Evolutionary conservation across 352 stramenopile species (phyloP).

Genomic region (Phytophthora kernoviae): DNA sequence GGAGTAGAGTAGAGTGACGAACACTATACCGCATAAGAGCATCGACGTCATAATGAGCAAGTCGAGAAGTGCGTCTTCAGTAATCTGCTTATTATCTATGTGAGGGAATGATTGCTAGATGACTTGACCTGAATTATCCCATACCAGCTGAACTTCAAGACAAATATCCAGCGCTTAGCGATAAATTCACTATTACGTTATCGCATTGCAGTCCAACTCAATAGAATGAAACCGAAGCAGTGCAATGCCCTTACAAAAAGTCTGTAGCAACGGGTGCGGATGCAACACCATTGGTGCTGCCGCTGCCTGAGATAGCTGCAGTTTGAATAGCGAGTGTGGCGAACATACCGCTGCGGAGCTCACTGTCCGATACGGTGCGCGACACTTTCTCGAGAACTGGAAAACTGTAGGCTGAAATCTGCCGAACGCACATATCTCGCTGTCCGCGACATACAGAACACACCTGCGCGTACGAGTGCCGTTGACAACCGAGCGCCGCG

Average conservation of each 20-base stretch:
- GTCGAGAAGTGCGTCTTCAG: too few species aligned
- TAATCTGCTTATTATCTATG: too few species aligned
- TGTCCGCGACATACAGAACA: constrained; percentile 59
- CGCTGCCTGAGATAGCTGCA: constrained; percentile 15
- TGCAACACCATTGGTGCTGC: constrained; percentile 1
- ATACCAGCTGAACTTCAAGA: too few species aligned
- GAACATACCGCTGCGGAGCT: constrained; percentile 43
- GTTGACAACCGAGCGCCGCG: constrained; percentile 51
- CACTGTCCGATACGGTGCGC: constrained; percentile 28
- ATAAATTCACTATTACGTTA: background rate
- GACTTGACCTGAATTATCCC: too few species aligned
- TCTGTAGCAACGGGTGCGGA: constrained; percentile 2
- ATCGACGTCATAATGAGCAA: background rate
- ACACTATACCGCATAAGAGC: background rate
- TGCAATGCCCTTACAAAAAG: constrained; percentile 7
- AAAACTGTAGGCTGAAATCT: constrained; percentile 50
- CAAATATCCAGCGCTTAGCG: too few species aligned
- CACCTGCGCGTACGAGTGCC: constrained; percentile 68
- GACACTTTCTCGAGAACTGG: constrained; percentile 34
- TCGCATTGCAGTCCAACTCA: constrained; percentile 6
- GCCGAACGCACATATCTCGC: constrained; percentile 38
- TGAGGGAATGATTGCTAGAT: too few species aligned
- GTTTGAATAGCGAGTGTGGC: constrained; percentile 18
- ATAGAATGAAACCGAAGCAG: background rate
- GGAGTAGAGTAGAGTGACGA: background rate